Conservation (phyloP, 164 flowering plant genomes). For the Magnolia changhungtana region DNA sequence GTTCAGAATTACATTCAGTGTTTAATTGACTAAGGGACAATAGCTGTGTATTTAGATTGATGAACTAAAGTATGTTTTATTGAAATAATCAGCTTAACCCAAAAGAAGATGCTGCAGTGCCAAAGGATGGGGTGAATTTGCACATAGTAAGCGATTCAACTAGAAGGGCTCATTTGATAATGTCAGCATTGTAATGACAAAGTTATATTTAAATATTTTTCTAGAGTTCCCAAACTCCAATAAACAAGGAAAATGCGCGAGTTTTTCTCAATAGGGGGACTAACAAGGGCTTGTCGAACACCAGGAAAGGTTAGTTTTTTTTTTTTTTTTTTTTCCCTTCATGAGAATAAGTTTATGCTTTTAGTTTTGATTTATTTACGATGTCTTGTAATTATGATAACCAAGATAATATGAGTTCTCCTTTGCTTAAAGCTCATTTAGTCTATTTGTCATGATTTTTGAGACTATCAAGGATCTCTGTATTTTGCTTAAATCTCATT, state of each 20-base stretch:
- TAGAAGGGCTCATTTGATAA: no score
- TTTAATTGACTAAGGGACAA: no score
- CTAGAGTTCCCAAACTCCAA: slow-evolving; percentile 6
- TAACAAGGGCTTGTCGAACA: background rate
- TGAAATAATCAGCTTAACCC: slow-evolving; percentile 8
- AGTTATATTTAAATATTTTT: background rate
- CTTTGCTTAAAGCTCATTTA: no score
- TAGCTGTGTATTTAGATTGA: background rate
- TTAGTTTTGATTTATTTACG: background rate
- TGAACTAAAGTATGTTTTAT: background rate
- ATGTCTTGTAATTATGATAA: background rate
- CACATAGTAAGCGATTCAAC: background rate
- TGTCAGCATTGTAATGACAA: background rate
- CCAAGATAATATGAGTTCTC: background rate
- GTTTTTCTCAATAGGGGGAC: background rate
- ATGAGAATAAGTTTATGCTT: background rate
- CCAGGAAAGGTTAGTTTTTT: background rate
- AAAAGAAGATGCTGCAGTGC: background rate
- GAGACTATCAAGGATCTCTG: no score
- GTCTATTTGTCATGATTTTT: no score
- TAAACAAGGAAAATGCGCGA: background rate
- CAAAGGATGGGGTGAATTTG: background rate
- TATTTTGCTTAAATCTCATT: background rate
- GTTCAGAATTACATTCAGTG: background rate
- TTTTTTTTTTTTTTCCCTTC: background rate